Evolutionary conservation across 371 early-diverging fungal species (phyloP).

Genomic region (Entomophthora muscae): DNA sequence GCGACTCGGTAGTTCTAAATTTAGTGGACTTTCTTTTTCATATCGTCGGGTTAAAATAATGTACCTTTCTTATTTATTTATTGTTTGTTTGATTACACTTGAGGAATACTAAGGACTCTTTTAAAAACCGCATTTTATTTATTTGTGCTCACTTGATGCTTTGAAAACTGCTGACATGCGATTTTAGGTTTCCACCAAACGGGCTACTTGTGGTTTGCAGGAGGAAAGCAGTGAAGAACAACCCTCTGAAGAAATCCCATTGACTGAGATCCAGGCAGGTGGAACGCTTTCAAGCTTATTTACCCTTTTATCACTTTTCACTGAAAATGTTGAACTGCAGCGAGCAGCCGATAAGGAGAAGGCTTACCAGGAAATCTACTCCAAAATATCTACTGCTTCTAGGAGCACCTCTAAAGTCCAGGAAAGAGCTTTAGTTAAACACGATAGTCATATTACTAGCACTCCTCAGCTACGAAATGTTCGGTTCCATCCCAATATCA

Average conservation of each 20-base stretch:
- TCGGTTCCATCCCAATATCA: conserved; percentile 47
- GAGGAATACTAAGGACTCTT: no score
- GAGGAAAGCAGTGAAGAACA: conserved; percentile 19
- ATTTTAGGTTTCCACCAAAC: no score
- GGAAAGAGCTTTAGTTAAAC: conserved; percentile 1
- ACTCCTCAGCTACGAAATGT: conserved; percentile 7
- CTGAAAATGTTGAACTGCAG: conserved; percentile 46
- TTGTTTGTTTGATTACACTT: no score
- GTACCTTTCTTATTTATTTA: no score
- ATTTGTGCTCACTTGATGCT: no score
- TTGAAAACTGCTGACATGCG: no score
- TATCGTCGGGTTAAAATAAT: no score
- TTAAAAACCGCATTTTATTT: no score
- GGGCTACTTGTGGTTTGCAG: no score
- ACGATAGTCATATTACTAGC: background rate
- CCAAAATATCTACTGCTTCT: background rate
- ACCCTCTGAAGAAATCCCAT: conserved; percentile 40
- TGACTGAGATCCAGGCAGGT: conserved; percentile 79
- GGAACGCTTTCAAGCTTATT: conserved; percentile 84
- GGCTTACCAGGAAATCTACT: background rate
- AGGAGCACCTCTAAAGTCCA: conserved; percentile 1
- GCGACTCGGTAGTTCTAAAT: no score
- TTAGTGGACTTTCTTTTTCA: no score
- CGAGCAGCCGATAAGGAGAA: background rate
- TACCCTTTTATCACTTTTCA: conserved; percentile 76